Evolutionary conservation across 2,329 filamentous ascomycete species (phyloP).

Genomic region (Penicillium freii): DNA sequence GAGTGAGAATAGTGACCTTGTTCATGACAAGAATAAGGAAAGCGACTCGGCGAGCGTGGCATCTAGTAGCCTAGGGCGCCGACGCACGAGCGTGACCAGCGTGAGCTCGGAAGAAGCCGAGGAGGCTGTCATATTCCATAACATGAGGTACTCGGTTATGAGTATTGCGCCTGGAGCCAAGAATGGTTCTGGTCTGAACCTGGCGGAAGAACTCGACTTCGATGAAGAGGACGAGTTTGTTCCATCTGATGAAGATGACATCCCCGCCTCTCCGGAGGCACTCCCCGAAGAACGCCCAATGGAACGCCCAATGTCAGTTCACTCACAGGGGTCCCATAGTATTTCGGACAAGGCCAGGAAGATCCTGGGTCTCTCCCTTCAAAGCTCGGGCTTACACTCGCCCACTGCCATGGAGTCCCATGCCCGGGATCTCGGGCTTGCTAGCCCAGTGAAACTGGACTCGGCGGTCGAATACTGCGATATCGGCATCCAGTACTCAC

Average conservation of each 20-base stretch:
- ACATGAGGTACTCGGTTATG: conserved; percentile 70
- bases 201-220: conserved; percentile 89
- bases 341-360: conserved; percentile 45
- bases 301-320: conserved; percentile 43
- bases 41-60: conserved; percentile 71
- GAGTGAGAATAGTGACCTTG: conserved; percentile 62
- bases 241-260: conserved; percentile 68
- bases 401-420: conserved; percentile 30
- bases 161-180: conserved; percentile 58
- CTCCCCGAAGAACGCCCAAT: conserved; percentile 45
- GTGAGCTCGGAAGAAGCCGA: conserved; percentile 51
- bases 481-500: conserved; percentile 77
- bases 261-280: conserved; percentile 51
- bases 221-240: conserved; percentile 69
- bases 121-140: conserved; percentile 48
- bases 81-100: conserved; percentile 57
- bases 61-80: conserved; percentile 64
- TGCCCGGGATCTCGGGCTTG: conserved; percentile 28
- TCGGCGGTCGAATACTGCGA: conserved; percentile 63
- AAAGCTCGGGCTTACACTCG: conserved; percentile 25
- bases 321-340: conserved; percentile 38
- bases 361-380: conserved; percentile 46
- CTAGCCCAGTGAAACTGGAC: conserved; percentile 51
- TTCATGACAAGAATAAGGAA: conserved; percentile 58
- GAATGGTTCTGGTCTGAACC: conserved; percentile 62